Percentiles rank a stretch among this genome's conserved stretches.
These are phyloP conservation scores for Fusarium keratoplasticum DNA, from an alignment of 2,329 filamentous ascomycete genomes.

Conservation along the genomic window DNA sequence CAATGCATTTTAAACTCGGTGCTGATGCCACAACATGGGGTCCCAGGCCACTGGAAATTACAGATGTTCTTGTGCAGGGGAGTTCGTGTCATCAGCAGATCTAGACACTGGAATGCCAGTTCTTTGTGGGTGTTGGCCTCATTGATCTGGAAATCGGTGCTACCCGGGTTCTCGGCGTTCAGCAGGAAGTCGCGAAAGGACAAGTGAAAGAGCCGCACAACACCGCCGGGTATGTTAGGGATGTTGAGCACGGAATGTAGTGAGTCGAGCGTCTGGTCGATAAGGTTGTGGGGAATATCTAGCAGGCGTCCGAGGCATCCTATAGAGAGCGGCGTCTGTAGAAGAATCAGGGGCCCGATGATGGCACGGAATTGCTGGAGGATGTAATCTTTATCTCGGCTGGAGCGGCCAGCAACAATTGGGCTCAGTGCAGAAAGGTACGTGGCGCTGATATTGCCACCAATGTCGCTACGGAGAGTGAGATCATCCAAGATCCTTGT, in stretches of 20 bases:
- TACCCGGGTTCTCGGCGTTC: background rate
- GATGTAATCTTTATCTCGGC: background rate
- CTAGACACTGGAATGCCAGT: background rate
- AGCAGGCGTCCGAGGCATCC: background rate
- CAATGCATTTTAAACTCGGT: background rate
- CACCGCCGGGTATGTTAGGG: background rate
- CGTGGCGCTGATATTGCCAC: background rate
- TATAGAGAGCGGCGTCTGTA: background rate
- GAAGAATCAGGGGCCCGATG: background rate
- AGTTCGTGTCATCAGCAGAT: background rate
- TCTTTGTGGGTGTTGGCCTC: background rate
- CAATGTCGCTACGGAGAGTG: background rate
- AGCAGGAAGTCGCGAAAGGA: background rate
- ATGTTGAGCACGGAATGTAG: background rate
- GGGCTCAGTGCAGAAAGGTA: background rate
- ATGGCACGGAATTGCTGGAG: background rate
- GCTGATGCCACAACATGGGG: background rate
- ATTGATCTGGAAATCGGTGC: background rate
- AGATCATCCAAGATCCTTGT: background rate
- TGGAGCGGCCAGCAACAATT: background rate
- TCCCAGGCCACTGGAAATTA: background rate
- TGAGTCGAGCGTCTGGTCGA: background rate
- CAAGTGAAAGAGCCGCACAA: background rate
- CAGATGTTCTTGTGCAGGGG: background rate
- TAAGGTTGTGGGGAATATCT: background rate